These are phyloP conservation scores for Amanita pseudoporphyria DNA, from an alignment of 768 basidiomycete species.

Conservation along the genomic window DNA sequence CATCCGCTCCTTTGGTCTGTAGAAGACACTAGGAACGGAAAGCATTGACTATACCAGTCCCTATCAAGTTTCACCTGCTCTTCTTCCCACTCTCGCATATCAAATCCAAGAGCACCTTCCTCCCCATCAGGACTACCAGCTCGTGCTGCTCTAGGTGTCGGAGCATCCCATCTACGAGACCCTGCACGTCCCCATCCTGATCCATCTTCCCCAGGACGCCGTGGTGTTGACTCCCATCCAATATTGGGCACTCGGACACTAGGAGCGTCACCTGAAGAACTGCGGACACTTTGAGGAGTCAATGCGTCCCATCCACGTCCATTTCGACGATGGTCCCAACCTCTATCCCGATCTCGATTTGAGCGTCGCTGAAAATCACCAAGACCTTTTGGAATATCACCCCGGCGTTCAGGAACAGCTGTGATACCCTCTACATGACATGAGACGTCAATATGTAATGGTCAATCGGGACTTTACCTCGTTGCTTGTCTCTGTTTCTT, in stretches of 20 bases:
- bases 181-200: constrained; percentile 55
- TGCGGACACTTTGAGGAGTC: constrained; percentile 52
- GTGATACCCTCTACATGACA: constrained; percentile 55
- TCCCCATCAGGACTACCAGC: constrained; percentile 65
- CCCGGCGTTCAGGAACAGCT: constrained; percentile 43
- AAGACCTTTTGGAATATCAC: constrained; percentile 64
- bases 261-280: constrained; percentile 48
- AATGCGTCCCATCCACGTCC: constrained; percentile 39
- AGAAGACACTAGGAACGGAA: too few species aligned
- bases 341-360: constrained; percentile 59
- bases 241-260: constrained; percentile 88
- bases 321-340: constrained; percentile 31
- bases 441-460: constrained; percentile 1
- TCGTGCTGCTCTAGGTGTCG: constrained; percentile 62
- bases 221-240: constrained; percentile 91
- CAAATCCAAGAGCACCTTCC: constrained; percentile 52
- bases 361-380: constrained; percentile 91
- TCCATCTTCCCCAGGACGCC: constrained; percentile 43
- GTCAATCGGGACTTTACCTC: constrained; percentile 31
- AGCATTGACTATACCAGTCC: constrained; percentile 96
- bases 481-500: constrained; percentile 56
- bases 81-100: constrained; percentile 93
- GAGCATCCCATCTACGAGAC: constrained; percentile 68
- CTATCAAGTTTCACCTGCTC: constrained; percentile 88
- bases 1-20: too few species aligned